Conservation (phyloP, 305 asterid genomes). For the Fraxinus floribunda region DNA sequence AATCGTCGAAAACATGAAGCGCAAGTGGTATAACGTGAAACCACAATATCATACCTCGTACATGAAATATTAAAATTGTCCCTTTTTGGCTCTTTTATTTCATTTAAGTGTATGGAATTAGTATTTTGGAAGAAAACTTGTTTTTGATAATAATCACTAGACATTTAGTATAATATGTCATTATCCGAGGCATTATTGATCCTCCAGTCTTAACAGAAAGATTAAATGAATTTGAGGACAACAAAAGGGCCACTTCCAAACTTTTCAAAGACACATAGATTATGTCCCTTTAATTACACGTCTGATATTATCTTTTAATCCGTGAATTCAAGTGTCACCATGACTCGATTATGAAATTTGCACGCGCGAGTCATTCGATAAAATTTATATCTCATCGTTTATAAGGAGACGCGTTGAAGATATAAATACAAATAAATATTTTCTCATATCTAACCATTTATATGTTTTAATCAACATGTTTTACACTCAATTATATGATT, state of each 20-base stretch:
- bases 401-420: not conserved
- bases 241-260: conserved; percentile 30
- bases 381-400: not conserved
- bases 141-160: not conserved
- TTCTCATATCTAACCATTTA: not conserved
- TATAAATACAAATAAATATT: not conserved
- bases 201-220: not conserved
- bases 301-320: conserved; percentile 5
- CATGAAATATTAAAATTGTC: not conserved
- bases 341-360: not conserved
- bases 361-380: not conserved
- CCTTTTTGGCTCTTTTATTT: not conserved
- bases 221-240: conserved; percentile 37
- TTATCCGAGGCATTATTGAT: not conserved
- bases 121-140: not conserved
- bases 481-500: not conserved
- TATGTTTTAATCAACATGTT: not conserved
- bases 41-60: not conserved
- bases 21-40: not conserved
- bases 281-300: conserved; percentile 37
- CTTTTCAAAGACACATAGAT: conserved; percentile 50
- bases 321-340: not conserved
- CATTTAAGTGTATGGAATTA: not conserved
- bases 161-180: not conserved
- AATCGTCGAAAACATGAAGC: too few relatives aligned